Evolutionary conservation across 1,284 basidiomycete species (phyloP).

Genomic region (Rhodotorula sp.): DNA sequence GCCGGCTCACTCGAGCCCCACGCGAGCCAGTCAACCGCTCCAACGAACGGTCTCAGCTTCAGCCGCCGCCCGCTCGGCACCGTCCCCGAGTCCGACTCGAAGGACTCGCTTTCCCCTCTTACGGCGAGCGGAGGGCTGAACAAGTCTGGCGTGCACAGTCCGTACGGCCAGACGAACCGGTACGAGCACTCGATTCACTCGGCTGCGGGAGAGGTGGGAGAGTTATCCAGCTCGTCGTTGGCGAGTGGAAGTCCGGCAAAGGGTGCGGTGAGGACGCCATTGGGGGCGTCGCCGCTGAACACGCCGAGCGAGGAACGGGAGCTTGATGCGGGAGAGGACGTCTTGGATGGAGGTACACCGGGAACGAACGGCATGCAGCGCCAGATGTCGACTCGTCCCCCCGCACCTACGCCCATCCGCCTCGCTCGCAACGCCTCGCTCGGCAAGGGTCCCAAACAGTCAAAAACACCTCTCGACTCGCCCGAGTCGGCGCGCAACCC

Average conservation of each 20-base stretch:
- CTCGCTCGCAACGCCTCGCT: slow-evolving; percentile 10
- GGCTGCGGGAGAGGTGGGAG: slow-evolving; percentile 17
- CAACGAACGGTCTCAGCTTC: slow-evolving; percentile 2
- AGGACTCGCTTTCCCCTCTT: slow-evolving; percentile 3
- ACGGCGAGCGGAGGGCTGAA: background rate
- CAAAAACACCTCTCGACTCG: background rate
- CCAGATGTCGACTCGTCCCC: background rate
- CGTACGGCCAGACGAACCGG: slow-evolving; percentile 9
- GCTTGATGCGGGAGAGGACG: background rate
- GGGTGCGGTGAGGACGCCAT: background rate
- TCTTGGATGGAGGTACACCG: background rate
- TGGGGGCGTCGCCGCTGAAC: background rate
- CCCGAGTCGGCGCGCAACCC: background rate
- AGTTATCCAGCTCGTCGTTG: background rate
- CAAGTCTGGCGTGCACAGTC: slow-evolving; percentile 2
- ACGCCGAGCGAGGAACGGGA: background rate
- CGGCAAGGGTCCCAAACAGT: background rate
- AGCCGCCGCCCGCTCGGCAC: background rate
- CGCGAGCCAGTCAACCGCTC: background rate
- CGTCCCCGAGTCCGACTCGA: slow-evolving; percentile 2
- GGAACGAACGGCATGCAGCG: background rate
- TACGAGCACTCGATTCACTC: slow-evolving; percentile 25
- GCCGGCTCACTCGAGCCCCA: background rate
- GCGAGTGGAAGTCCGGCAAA: background rate
- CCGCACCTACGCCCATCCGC: background rate